Conservation (phyloP, 345 rosid species). For the Brassica carinata region DNA sequence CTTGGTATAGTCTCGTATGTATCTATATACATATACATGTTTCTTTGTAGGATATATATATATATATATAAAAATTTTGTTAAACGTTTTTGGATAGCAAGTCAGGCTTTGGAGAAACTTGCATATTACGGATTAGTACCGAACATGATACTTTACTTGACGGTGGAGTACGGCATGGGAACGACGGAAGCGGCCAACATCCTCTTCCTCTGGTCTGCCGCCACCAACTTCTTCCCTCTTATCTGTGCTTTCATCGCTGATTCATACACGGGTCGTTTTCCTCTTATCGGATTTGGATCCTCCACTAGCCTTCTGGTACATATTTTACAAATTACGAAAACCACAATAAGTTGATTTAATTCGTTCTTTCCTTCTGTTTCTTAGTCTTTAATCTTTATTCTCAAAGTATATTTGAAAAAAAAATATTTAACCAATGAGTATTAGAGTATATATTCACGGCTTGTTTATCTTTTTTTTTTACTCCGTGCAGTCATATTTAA, state of each 20-base stretch:
- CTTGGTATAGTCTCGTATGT: constrained; percentile 46
- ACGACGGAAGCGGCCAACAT: constrained; percentile 48
- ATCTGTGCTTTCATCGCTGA: constrained; percentile 67
- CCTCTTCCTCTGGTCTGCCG: constrained; percentile 63
- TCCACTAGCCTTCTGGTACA: constrained; percentile 51
- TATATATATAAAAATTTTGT: neutral
- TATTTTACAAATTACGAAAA: neutral
- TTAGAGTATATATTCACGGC: neutral
- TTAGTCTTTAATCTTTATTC: neutral
- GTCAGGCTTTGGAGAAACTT: constrained; percentile 65
- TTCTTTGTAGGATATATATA: neutral
- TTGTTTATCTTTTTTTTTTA: too few species aligned
- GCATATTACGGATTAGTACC: constrained; percentile 55
- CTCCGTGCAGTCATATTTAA: neutral
- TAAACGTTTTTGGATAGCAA: constrained; percentile 43
- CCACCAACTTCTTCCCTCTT: constrained; percentile 55
- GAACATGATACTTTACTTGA: constrained; percentile 67
- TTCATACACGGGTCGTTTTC: constrained; percentile 62
- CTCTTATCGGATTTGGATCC: constrained; percentile 58
- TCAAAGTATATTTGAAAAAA: neutral
- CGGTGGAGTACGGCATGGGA: constrained; percentile 53
- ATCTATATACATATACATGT: neutral
- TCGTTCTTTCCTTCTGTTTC: neutral
- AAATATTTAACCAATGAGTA: neutral
- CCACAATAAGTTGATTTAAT: neutral